phyloP scores from a whole-genome alignment of 2,329 filamentous ascomycete species.

The Aspergillus tamarii region DNA sequence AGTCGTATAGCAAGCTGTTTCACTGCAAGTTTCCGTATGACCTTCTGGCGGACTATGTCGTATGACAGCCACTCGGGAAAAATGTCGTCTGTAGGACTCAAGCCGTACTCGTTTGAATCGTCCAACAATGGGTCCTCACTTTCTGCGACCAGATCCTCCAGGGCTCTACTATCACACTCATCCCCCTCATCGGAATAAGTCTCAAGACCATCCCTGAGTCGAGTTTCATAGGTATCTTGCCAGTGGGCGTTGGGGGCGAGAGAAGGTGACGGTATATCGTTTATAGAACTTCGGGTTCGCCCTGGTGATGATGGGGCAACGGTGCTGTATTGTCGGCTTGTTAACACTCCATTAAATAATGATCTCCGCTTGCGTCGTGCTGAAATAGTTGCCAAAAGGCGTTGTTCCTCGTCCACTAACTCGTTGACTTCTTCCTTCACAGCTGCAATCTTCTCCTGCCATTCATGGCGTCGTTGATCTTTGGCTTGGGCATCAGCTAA shows the following conservation, averaged over 20 bases:
- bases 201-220: not conserved
- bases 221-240: not conserved
- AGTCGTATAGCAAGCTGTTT: constrained; percentile 44
- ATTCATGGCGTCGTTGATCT: constrained; percentile 42
- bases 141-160: constrained; percentile 11
- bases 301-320: constrained; percentile 18
- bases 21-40: constrained; percentile 43
- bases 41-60: constrained; percentile 38
- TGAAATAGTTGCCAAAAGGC: constrained; percentile 37
- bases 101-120: constrained; percentile 20
- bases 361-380: constrained; percentile 25
- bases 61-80: constrained; percentile 33
- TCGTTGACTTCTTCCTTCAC: constrained; percentile 47
- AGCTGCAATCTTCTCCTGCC: constrained; percentile 46
- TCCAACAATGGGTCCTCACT: constrained; percentile 13
- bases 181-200: not conserved
- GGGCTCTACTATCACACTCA: not conserved
- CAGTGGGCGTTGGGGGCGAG: constrained; percentile 3
- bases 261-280: constrained; percentile 6
- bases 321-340: constrained; percentile 31
- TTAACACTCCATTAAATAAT: constrained; percentile 25
- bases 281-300: constrained; percentile 14
- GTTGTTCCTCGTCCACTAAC: constrained; percentile 43
- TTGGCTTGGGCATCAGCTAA: constrained; percentile 46
- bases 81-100: constrained; percentile 25